Base-by-base conservation (phyloP, 1,284 basidiomycete genomes). In the Heterobasidion occidentale region DNA sequence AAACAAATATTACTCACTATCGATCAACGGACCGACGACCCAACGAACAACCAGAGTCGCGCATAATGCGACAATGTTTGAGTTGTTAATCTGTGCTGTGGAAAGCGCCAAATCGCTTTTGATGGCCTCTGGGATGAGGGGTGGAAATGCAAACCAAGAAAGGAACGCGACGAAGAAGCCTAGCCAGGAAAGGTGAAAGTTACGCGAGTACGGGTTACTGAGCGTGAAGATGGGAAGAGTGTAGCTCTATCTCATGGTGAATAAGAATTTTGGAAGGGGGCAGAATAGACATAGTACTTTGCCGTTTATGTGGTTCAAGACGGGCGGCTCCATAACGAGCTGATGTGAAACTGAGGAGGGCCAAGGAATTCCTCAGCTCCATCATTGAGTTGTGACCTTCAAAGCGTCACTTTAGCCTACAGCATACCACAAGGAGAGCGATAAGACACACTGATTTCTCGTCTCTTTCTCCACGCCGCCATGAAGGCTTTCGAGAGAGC, bases 141-240 rank as follows among this genome's bases (percentile, higher is more conserved):
- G 83, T 15, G 81, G 73, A 64, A 86, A 85, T 0, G 83, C 83
- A 59, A 86, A 87, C 84, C 84, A 87, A 14, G 81, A 78, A 19
- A 83, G 65, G 60, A 51, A 51, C 11, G 50, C 50, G 19, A 38
- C 36, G 14, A 51, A 51, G 50, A 51, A 51, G n/a, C 50, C 50
- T 12, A 51, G 19, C 50, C 50, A 51, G 17, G 35, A 17, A 15
- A 51, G 50, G 33, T 51, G 50, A 38, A 51, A 51, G 34, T 17
- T 36, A 17, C 15, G 50, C n/a, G 35, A 36, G 36, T 51, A 51
- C 15, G 50, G 33, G 35, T 38, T 51, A 15, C 20, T 36, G 14
- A 51, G 36, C 7, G 19, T 51, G n/a, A 51, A 15, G 33, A 51
- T 51, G 15, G 50, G 50, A 7, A 51, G 35, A 12, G 50, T 51